Conservation (phyloP, 106 monocot genomes). For the Allium fistulosum region DNA sequence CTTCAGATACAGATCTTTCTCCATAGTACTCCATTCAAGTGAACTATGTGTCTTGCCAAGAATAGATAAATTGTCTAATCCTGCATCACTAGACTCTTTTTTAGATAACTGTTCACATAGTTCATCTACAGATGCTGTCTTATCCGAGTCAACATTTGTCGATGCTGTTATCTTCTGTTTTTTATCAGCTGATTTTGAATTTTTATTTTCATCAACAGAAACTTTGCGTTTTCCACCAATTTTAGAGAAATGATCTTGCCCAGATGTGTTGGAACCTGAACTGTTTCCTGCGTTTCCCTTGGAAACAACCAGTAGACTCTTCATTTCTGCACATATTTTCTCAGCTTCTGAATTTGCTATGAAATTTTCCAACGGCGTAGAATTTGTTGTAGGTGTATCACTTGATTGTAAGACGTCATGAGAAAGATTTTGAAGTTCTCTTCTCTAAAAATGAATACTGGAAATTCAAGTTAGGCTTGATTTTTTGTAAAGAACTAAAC, state of each 20-base stretch:
- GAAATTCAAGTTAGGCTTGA: constrained; percentile 1
- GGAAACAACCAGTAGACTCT: constrained; percentile 16
- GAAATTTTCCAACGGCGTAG: constrained; percentile 14
- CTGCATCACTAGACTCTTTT: constrained; percentile 17
- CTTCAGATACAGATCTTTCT: constrained; percentile 88
- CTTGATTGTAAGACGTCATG: constrained; percentile 4
- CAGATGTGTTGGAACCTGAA: constrained; percentile 1
- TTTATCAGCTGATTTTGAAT: constrained; percentile 21
- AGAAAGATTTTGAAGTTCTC: constrained; percentile 13
- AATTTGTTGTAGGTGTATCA: constrained; percentile 8
- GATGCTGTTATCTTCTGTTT: constrained; percentile 35
- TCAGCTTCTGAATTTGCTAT: constrained; percentile 7
- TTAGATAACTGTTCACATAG: constrained; percentile 11
- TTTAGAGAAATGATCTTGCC: constrained; percentile 17
- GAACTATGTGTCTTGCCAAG: constrained; percentile 11
- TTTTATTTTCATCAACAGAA: constrained; percentile 23
- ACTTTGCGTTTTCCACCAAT: constrained; percentile 46
- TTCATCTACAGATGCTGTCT: constrained; percentile 12
- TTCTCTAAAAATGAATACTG: constrained; percentile 18
- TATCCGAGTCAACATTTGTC: constrained; percentile 11
- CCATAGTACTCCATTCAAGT: constrained; percentile 61
- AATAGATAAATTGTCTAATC: constrained; percentile 13
- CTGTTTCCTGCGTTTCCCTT: constrained; percentile 15
- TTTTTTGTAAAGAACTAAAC: neutral
- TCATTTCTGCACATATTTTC: constrained; percentile 11